Base-by-base conservation (phyloP, 208 protist genomes). In the Trypanosoma melophagium region DNA sequence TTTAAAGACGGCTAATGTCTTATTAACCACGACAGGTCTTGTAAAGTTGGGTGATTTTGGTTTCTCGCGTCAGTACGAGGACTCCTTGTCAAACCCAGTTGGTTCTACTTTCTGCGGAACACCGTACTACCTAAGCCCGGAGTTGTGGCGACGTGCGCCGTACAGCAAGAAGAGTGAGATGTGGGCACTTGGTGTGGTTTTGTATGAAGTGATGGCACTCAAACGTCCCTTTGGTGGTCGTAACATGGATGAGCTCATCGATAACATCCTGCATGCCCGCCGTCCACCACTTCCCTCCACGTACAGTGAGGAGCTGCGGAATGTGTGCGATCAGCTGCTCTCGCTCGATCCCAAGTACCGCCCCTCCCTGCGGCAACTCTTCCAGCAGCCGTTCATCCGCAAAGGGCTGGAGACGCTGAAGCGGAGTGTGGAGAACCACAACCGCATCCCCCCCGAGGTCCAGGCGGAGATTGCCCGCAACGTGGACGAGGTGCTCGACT, bases 121-220 rank as follows among this genome's bases (percentile, higher is more conserved):
- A 25, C 92, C 94, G 9, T 96, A 97, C 65, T 98, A 97, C 68
- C 77, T 98, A 40, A 91, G 87, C 53, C 95, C 95, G 2, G 93
- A 98, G 80, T 72, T 98, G 38, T 97, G 89, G 81, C 83, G 92
- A 49, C 80, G 90, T 28, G 83, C 89, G 71, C 86, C 87, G 47
- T 98, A 98, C 81, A 96, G 95, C 77, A 88, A 95, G 54, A 98
- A 97, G 76, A 83, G 76, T 40, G 96, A 98, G 66, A 92, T 97
- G 80, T 98, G 96, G 96, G 80, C 90, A 0, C 74, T 97, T 3
- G 91, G 91, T 9, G 85, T 90, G 0, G 79, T 94, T 25, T 74
- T 96, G 38, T 96, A 94, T 65, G 91, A 96, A 55, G 77, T 96
- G 17, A 92, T 93, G 67, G 83, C 84, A 3, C 71, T 93, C 14